phyloP scores from a whole-genome alignment of 768 basidiomycete species.

The Boletus rubescentipes region DNA sequence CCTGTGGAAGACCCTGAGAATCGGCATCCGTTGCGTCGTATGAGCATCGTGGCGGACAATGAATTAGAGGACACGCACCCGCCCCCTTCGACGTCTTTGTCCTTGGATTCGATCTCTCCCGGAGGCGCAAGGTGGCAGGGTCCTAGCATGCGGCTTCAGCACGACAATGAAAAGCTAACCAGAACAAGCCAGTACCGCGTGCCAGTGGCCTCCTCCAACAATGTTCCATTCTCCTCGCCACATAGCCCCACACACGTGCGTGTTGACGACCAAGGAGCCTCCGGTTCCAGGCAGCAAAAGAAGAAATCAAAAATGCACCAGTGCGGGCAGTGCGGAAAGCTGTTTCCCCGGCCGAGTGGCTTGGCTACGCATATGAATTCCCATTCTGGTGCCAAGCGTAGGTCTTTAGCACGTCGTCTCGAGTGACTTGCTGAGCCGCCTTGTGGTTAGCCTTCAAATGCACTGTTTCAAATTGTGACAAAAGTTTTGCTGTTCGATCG shows the following conservation, averaged over 20 bases:
- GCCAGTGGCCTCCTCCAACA: slow-evolving; percentile 3
- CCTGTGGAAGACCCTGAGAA: slow-evolving; percentile 31
- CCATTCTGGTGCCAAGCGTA: slow-evolving; percentile 51
- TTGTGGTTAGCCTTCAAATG: slow-evolving; percentile 39
- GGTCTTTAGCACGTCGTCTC: slow-evolving; percentile 14
- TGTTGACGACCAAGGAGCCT: slow-evolving; percentile 8
- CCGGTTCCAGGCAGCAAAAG: slow-evolving; percentile 13
- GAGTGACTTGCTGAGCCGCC: slow-evolving; percentile 5
- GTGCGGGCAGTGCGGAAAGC: slow-evolving; percentile 43
- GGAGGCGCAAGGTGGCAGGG: slow-evolving; percentile 15
- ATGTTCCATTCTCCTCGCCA: slow-evolving; percentile 8
- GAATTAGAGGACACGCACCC: slow-evolving; percentile 10
- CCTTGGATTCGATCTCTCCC: slow-evolving; percentile 4
- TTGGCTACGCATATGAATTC: slow-evolving; percentile 54
- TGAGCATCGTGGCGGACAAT: slow-evolving; percentile 18
- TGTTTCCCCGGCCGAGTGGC: slow-evolving; percentile 52
- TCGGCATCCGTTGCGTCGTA: slow-evolving; percentile 16
- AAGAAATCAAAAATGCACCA: slow-evolving; percentile 52
- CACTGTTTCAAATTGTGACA: slow-evolving; percentile 56
- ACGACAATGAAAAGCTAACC: slow-evolving; percentile 5
- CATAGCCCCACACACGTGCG: slow-evolving; percentile 4
- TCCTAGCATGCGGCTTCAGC: slow-evolving; percentile 26
- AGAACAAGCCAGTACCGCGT: slow-evolving; percentile 15
- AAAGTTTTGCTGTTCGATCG: slow-evolving; percentile 74
- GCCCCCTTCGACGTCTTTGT: slow-evolving; percentile 1